phyloP scores from a whole-genome alignment of 176 grass and related monocot species.

The Puccinellia tenuiflora region DNA sequence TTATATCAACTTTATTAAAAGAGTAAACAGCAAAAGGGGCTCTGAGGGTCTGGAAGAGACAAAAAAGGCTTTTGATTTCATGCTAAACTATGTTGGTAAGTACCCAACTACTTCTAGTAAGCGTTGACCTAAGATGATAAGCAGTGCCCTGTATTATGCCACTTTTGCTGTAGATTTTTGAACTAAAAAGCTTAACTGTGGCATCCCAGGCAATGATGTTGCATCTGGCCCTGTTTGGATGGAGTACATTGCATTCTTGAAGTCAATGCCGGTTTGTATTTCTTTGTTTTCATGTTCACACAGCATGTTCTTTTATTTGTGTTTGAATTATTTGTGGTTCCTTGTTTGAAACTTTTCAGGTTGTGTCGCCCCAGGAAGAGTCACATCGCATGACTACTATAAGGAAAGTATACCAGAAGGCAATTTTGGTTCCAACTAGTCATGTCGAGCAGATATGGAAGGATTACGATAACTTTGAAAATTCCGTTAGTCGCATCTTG shows the following conservation, averaged over 20 bases:
- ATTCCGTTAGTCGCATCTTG: slow-evolving; percentile 86
- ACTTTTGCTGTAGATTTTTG: not conserved
- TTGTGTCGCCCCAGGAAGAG: slow-evolving; percentile 64
- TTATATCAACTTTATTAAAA: slow-evolving; percentile 88
- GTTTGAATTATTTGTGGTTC: slow-evolving; percentile 1
- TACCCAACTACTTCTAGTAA: not conserved
- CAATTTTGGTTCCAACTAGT: slow-evolving; percentile 92
- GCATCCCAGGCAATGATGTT: slow-evolving; percentile 81
- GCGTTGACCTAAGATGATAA: not conserved
- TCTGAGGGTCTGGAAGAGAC: slow-evolving; percentile 80
- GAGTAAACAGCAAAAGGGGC: slow-evolving; percentile 77
- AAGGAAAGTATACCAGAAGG: slow-evolving; percentile 88
- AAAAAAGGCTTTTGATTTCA: slow-evolving; percentile 91
- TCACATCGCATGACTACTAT: slow-evolving; percentile 85
- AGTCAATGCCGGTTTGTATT: slow-evolving; percentile 78
- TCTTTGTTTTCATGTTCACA: slow-evolving; percentile 20
- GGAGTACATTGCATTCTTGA: slow-evolving; percentile 95
- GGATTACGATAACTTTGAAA: slow-evolving; percentile 94
- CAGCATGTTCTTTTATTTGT: not conserved
- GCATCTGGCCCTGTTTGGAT: slow-evolving; percentile 92
- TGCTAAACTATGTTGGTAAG: slow-evolving; percentile 93
- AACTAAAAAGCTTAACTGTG: slow-evolving; percentile 6
- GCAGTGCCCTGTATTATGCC: not conserved
- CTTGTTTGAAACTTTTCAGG: slow-evolving; percentile 38
- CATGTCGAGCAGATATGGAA: slow-evolving; percentile 93